phyloP scores from a whole-genome alignment of 768 basidiomycete genomes.

The Phlebiopsis gigantea region DNA sequence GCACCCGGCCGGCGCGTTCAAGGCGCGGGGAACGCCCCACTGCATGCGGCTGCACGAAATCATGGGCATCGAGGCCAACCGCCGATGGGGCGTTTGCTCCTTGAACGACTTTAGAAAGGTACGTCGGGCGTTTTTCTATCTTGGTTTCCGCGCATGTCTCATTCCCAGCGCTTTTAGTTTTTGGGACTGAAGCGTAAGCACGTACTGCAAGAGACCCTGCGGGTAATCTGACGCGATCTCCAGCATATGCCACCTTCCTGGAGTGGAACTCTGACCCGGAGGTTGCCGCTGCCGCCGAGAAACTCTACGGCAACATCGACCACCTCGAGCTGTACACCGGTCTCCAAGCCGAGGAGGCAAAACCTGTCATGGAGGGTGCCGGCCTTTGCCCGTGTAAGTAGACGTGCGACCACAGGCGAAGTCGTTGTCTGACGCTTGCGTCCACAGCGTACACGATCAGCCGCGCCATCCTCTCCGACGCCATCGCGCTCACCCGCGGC shows the following conservation, averaged over 20 bases:
- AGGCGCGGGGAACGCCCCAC: constrained; percentile 68
- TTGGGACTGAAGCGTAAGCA: constrained; percentile 68
- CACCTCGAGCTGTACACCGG: constrained; percentile 79
- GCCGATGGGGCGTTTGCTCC: constrained; percentile 77
- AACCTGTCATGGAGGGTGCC: constrained; percentile 70
- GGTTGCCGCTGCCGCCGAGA: constrained; percentile 68
- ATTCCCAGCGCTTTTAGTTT: constrained; percentile 32
- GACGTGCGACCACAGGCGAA: neutral
- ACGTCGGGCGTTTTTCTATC: constrained; percentile 6
- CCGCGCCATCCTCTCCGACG: constrained; percentile 81
- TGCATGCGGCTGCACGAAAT: constrained; percentile 74
- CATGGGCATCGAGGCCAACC: constrained; percentile 77
- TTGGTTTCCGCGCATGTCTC: neutral
- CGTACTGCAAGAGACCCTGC: no score
- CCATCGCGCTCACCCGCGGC: constrained; percentile 81
- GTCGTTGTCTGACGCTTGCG: neutral
- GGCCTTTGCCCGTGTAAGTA: constrained; percentile 74
- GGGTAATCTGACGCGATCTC: neutral
- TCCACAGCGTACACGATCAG: constrained; percentile 80
- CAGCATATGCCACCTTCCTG: constrained; percentile 64
- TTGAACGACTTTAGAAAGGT: constrained; percentile 79
- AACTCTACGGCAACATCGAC: constrained; percentile 71
- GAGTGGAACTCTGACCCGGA: constrained; percentile 79
- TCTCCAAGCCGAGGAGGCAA: constrained; percentile 72
- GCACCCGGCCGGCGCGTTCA: constrained; percentile 66